These are phyloP conservation scores for Luffa acutangula DNA, from an alignment of 306 rosid genomes.

Conservation along the genomic window DNA sequence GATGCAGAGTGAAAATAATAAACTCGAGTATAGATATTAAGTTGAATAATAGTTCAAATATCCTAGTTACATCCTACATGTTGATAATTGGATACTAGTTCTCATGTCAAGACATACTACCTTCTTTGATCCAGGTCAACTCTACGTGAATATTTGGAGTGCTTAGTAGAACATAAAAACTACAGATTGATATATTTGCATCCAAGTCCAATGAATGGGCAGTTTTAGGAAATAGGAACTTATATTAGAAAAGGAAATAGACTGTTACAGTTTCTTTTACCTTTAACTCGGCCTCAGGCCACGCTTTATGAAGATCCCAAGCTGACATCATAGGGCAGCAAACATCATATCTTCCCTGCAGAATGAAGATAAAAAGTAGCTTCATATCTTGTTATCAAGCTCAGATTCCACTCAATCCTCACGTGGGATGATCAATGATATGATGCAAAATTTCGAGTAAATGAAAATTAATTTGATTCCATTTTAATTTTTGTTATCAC, in stretches of 20 bases:
- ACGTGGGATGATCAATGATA: not conserved
- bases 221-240: not conserved
- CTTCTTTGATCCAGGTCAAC: not conserved
- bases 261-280: conserved; percentile 20
- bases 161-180: not conserved
- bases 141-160: not conserved
- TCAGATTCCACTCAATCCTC: not conserved
- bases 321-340: conserved; percentile 98
- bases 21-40: not conserved
- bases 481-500: not conserved
- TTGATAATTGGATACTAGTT: not conserved
- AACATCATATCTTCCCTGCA: conserved; percentile 87
- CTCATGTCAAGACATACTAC: conserved; percentile 1
- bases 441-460: not conserved
- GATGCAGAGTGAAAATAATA: not conserved
- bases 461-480: not conserved
- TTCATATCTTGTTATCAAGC: conserved; percentile 4
- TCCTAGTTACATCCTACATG: not conserved
- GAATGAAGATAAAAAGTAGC: conserved; percentile 1
- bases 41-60: not conserved
- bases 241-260: not conserved
- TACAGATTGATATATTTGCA: not conserved
- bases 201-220: not conserved
- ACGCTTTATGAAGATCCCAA: conserved; percentile 97
- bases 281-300: conserved; percentile 93